phyloP scores from a whole-genome alignment of 129 eudicot genomes.

The Mikania micrantha region DNA sequence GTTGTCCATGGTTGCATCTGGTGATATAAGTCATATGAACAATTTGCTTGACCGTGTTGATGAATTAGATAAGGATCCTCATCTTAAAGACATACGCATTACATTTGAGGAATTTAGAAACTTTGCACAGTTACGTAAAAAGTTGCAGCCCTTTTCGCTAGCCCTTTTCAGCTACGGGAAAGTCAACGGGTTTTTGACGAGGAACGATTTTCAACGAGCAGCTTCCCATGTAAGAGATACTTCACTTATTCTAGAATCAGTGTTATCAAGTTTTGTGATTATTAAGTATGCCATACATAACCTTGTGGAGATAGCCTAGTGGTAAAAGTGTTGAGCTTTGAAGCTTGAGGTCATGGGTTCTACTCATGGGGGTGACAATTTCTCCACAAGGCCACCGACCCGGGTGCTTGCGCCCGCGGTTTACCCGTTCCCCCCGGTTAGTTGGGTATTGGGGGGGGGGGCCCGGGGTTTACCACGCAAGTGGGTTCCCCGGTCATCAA shows the following conservation, averaged over 20 bases:
- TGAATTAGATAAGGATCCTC: slow-evolving; percentile 54
- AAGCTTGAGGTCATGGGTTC: no score
- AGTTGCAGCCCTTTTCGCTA: slow-evolving; percentile 62
- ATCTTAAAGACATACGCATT: slow-evolving; percentile 40
- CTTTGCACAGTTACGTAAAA: slow-evolving; percentile 61
- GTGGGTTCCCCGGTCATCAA: no score
- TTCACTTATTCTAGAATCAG: background rate
- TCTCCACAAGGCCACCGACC: no score
- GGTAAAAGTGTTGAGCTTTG: no score
- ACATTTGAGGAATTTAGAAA: slow-evolving; percentile 63
- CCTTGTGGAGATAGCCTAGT: no score
- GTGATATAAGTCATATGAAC: slow-evolving; percentile 56
- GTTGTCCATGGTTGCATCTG: slow-evolving; percentile 86
- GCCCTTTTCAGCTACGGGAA: slow-evolving; percentile 75
- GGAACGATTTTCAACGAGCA: slow-evolving; percentile 76
- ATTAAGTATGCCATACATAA: background rate
- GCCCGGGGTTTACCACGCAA: no score
- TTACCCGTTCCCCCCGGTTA: no score
- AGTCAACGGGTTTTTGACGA: slow-evolving; percentile 56
- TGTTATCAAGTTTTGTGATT: background rate
- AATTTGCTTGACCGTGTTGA: slow-evolving; percentile 76
- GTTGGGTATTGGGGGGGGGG: no score
- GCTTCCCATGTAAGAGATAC: slow-evolving; percentile 65
- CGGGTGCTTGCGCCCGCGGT: no score
- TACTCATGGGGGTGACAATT: no score